Conservation (phyloP, 176 grass and related monocot genomes). For the Ampelocalamus luodianensis region DNA sequence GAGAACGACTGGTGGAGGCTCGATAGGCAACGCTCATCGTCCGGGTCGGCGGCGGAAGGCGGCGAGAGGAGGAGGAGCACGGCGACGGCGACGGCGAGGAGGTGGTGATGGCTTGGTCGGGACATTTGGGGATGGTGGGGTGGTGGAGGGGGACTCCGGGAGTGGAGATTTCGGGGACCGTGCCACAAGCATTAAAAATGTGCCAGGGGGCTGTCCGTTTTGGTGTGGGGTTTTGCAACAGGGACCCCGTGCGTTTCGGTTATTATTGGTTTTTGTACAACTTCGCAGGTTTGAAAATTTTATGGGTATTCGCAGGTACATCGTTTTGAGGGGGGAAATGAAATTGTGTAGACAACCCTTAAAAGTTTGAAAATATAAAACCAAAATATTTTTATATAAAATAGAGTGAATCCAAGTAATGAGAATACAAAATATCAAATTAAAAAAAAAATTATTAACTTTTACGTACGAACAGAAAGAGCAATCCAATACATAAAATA, state of each 20-base stretch:
- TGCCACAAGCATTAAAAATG: conserved; percentile 39
- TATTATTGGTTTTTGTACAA: neutral
- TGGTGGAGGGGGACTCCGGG: conserved; percentile 3
- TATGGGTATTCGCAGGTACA: too few species aligned
- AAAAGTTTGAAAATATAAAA: too few species aligned
- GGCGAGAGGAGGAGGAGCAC: conserved; percentile 10
- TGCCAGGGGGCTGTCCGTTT: neutral
- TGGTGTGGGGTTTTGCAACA: neutral
- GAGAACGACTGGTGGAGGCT: conserved; percentile 54
- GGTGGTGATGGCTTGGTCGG: conserved; percentile 28
- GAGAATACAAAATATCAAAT: too few species aligned
- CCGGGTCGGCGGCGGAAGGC: conserved; percentile 43
- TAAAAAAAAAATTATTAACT: too few species aligned
- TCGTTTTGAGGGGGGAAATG: too few species aligned
- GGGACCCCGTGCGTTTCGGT: neutral
- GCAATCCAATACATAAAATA: too few species aligned
- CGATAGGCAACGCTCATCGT: conserved; percentile 69
- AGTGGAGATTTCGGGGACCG: conserved; percentile 31
- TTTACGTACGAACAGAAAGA: too few species aligned
- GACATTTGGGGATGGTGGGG: conserved; percentile 39
- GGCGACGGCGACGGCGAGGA: neutral
- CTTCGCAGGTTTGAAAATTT: too few species aligned
- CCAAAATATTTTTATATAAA: too few species aligned
- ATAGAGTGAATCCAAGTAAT: too few species aligned
- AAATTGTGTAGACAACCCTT: too few species aligned